These are phyloP conservation scores for Gleditsia sinensis DNA, from an alignment of 306 rosid species.

Conservation along the genomic window DNA sequence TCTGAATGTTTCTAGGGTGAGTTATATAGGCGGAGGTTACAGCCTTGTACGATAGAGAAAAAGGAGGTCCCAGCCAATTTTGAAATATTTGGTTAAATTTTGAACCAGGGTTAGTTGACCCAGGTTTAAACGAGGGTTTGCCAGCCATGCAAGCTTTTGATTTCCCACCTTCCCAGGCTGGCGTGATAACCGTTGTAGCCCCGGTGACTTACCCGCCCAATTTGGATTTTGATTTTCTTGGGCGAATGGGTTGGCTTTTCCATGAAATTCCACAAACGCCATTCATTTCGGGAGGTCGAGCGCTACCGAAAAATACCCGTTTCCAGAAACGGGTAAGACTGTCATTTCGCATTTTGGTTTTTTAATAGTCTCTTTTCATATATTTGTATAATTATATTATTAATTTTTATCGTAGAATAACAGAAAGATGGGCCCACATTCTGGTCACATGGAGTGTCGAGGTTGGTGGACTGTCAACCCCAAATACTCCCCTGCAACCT, in stretches of 20 bases:
- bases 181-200: slow-evolving; percentile 28
- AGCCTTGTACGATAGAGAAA: not conserved
- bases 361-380: too few species aligned
- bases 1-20: not conserved
- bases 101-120: slow-evolving; percentile 45
- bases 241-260: not conserved
- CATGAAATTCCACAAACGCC: slow-evolving; percentile 14
- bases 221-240: slow-evolving; percentile 35
- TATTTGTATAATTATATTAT: not conserved
- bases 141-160: not conserved
- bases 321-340: not conserved
- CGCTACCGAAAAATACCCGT: not conserved
- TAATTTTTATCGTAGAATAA: not conserved
- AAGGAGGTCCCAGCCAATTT: slow-evolving; percentile 13
- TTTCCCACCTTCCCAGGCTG: slow-evolving; percentile 32
- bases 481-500: not conserved
- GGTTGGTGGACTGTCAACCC: slow-evolving; percentile 28
- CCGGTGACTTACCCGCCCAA: not conserved
- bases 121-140: slow-evolving; percentile 39
- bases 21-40: slow-evolving; percentile 21
- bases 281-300: not conserved
- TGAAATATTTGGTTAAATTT: slow-evolving; percentile 41
- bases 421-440: slow-evolving; percentile 12
- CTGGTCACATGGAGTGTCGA: not conserved
- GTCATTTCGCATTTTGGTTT: not conserved